Percentiles rank a stretch among this genome's conserved stretches.
Conservation (phyloP, 2,329 filamentous ascomycete genomes). For the Fusarium pilosicola region DNA sequence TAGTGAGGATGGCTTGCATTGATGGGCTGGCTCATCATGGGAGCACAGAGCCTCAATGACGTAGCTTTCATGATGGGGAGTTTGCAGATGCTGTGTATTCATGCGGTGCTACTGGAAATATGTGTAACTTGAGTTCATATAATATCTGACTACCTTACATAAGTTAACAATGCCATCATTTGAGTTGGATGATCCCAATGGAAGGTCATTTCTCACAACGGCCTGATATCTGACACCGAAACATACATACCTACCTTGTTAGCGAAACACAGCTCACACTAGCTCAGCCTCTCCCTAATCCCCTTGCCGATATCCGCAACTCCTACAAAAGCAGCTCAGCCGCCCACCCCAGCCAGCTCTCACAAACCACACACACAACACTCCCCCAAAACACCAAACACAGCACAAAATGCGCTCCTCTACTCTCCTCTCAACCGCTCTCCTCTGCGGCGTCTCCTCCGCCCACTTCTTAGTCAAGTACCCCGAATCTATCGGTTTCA, state of each 20-base stretch:
- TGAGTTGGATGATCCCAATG: neutral
- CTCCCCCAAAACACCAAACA: neutral
- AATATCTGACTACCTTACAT: neutral
- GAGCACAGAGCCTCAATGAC: conserved; percentile 34
- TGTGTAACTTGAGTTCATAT: neutral
- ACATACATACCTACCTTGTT: neutral
- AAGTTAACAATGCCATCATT: neutral
- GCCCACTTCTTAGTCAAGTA: conserved; percentile 66
- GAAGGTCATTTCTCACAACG: neutral
- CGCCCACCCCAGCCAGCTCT: conserved; percentile 10
- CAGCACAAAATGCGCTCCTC: conserved; percentile 50
- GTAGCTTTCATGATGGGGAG: conserved; percentile 31
- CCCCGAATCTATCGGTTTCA: conserved; percentile 59
- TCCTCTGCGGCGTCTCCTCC: conserved; percentile 53
- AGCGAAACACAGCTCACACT: neutral
- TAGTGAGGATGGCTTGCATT: conserved; percentile 4
- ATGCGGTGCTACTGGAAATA: neutral
- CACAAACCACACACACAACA: neutral
- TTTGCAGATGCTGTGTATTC: neutral
- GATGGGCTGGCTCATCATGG: conserved; percentile 12
- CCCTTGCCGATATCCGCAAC: conserved; percentile 27
- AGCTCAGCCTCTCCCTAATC: conserved; percentile 15
- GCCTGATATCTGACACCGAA: neutral
- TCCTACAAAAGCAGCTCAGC: conserved; percentile 36
- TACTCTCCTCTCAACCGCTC: conserved; percentile 49